Conservation (phyloP, 2,329 filamentous ascomycete species). For the Penicillium italicum region DNA sequence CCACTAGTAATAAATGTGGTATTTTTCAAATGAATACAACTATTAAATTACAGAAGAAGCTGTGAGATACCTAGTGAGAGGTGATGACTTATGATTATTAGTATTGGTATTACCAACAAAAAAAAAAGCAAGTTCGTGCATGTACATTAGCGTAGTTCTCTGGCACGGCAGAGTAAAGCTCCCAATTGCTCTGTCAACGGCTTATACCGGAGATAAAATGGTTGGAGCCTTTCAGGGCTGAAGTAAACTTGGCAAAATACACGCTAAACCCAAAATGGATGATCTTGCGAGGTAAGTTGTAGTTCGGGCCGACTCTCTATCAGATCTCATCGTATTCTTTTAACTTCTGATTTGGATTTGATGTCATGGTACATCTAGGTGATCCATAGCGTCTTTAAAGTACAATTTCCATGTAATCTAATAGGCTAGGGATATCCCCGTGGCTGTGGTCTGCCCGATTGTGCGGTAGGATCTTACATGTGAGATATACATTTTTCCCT, state of each 20-base stretch:
- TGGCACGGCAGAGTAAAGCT: too few relatives aligned
- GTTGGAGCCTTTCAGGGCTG: background rate
- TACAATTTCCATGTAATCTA: background rate
- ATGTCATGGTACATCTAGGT: conserved; percentile 6
- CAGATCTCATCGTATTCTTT: conserved; percentile 3
- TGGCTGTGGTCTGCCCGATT: background rate
- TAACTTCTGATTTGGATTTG: conserved; percentile 1
- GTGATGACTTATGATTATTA: too few relatives aligned
- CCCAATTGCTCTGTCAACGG: background rate
- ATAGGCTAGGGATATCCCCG: background rate
- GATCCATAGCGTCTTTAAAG: background rate
- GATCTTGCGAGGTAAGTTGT: conserved; percentile 24
- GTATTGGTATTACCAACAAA: too few relatives aligned
- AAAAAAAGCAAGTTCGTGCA: too few relatives aligned
- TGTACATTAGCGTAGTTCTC: too few relatives aligned
- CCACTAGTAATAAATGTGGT: too few relatives aligned
- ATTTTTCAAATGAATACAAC: too few relatives aligned
- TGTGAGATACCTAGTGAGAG: too few relatives aligned
- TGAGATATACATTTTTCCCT: background rate
- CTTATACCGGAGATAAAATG: conserved; percentile 1
- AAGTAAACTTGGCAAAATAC: background rate
- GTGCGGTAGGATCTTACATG: background rate
- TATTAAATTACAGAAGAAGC: too few relatives aligned
- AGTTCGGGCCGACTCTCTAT: conserved; percentile 16
- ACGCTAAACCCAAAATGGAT: conserved; percentile 28